These are phyloP conservation scores for Phialophora chinensis DNA, from an alignment of 2,329 filamentous ascomycete species.

Conservation along the genomic window DNA sequence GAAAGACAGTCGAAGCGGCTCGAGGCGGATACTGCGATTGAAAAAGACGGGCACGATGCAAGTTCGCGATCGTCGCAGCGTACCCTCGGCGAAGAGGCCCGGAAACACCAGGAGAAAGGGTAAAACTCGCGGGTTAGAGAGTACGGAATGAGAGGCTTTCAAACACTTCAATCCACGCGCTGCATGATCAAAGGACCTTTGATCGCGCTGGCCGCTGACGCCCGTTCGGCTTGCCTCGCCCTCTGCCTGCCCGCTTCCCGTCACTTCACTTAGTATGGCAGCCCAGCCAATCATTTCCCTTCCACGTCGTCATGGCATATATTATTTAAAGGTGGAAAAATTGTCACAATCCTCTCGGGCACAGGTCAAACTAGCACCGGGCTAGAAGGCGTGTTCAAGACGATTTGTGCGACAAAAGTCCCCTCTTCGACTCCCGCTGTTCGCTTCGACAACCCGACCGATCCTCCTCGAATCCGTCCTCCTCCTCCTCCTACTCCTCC, in stretches of 20 bases:
- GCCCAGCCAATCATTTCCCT: not conserved
- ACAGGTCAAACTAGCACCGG: not conserved
- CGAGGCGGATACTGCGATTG: not conserved
- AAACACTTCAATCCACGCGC: not conserved
- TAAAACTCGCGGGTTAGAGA: not conserved
- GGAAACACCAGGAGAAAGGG: constrained; percentile 13
- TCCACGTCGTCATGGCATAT: not conserved
- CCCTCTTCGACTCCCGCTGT: no score
- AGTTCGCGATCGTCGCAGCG: constrained; percentile 26
- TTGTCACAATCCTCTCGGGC: not conserved
- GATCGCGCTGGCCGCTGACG: not conserved
- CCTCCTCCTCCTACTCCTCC: no score
- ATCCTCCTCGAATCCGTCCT: no score
- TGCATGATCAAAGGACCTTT: not conserved
- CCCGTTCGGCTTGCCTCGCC: no score
- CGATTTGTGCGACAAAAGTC: no score
- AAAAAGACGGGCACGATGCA: constrained; percentile 1
- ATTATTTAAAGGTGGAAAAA: not conserved
- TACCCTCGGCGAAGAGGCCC: constrained; percentile 25
- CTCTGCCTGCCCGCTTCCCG: not conserved
- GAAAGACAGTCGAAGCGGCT: constrained; percentile 15
- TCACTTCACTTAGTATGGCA: not conserved
- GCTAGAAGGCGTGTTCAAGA: no score
- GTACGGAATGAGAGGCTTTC: not conserved
- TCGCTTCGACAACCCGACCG: no score